Evolutionary conservation across 2,329 filamentous ascomycete species (phyloP), one percentile per base, ranked within the genome.

Genomic region (Phyllosticta capitalensis): DNA sequence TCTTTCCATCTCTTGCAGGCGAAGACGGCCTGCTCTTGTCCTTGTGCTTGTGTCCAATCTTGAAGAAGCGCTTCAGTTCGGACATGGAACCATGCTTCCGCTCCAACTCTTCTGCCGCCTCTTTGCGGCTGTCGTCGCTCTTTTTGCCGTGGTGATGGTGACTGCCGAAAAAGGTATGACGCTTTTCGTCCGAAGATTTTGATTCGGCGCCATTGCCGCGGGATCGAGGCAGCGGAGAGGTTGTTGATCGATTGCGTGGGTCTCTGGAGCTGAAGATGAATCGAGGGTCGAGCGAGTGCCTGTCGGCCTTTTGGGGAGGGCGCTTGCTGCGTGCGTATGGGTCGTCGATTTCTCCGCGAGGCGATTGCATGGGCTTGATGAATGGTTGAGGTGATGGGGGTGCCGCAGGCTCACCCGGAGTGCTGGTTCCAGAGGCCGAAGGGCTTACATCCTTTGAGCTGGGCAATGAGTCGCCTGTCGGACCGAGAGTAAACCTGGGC

Each of bases 31-130:
- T 86, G 62, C 80, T 74, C 69, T 90, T 90, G 65, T 82, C 76
- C 64, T 72, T 67, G 56, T 73, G 75, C 64, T 85, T 81, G 2
- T 83, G 82, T 56, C 87, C 83, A 62, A 90, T 85, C 73, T 87
- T 94, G 79, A 99, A 95, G 72, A 99, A 99, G n/a, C 94, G 83
- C 76, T 96, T 96, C 62, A 99, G 75, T 67, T 97, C 92, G 3
- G 89, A 87, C 88, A 97, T 97, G 5, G 94, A 96, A 21, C 88
- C 85, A 61, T 89, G 75, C 50, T 71, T 64, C 58, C 71, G 71
- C 19, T 66, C 66, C 3, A 65, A 58, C 62, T 67, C n/a, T 14
- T 57, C 28, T 14, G 26, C 50, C 55, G 26, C 63, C 75, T 79
- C 62, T 81, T 79, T 2, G 75, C 75, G 58, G 76, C 75, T 69